phyloP scores from a whole-genome alignment of 495 filamentous ascomycete species.

The Oidiodendron maius region DNA sequence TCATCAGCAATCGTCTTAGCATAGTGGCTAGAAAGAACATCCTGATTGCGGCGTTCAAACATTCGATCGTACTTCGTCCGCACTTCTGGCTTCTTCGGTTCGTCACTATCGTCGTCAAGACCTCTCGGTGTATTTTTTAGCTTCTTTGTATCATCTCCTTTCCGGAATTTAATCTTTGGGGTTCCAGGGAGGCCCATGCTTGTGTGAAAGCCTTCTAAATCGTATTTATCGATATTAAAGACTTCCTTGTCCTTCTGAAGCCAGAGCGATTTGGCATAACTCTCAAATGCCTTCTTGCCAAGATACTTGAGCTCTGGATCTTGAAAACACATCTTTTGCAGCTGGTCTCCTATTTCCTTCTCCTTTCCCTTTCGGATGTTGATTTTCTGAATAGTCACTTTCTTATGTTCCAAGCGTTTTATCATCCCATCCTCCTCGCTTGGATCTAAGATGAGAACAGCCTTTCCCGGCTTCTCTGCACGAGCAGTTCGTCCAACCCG shows the following conservation, averaged over 20 bases:
- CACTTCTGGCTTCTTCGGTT: slow-evolving; percentile 56
- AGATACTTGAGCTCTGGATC: slow-evolving; percentile 91
- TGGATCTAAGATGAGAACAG: slow-evolving; percentile 87
- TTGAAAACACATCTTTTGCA: slow-evolving; percentile 93
- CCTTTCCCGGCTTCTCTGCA: slow-evolving; percentile 81
- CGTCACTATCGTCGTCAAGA: slow-evolving; percentile 33
- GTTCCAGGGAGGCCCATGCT: slow-evolving; percentile 86
- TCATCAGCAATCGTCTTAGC: slow-evolving; percentile 73
- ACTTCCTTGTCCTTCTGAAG: slow-evolving; percentile 90
- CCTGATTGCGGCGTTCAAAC: slow-evolving; percentile 92
- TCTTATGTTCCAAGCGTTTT: slow-evolving; percentile 74
- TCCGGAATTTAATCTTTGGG: slow-evolving; percentile 85
- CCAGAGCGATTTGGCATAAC: slow-evolving; percentile 75
- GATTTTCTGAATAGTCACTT: slow-evolving; percentile 77
- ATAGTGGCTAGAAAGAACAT: slow-evolving; percentile 90
- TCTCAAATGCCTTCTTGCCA: slow-evolving; percentile 91
- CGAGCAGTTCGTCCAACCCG: slow-evolving; percentile 90
- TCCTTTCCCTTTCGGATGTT: slow-evolving; percentile 87
- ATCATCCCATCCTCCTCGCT: slow-evolving; percentile 87
- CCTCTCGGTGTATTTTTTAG: slow-evolving; percentile 76
- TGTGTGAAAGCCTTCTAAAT: slow-evolving; percentile 77
- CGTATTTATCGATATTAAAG: slow-evolving; percentile 74
- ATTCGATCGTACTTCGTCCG: slow-evolving; percentile 93
- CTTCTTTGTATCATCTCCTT: slow-evolving; percentile 78
- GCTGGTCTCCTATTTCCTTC: slow-evolving; percentile 69